A percentile compares a stretch with the other conserved stretches of the same genome.
Evolutionary conservation across 148 eudicot genomes (phyloP).

Genomic region (Dysphania ambrosioides): DNA sequence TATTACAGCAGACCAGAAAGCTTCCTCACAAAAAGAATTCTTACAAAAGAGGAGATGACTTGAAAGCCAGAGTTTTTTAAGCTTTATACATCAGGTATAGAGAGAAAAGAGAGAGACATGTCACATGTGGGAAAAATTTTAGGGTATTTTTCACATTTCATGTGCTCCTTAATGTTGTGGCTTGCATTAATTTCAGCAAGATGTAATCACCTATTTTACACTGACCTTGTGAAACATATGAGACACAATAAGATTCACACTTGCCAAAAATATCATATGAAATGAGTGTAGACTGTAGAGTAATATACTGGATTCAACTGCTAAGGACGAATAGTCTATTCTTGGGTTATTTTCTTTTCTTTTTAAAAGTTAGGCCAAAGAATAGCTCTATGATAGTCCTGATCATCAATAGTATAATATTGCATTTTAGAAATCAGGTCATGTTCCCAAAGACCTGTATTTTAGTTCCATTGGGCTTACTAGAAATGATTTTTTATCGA

Average conservation of each 20-base stretch:
- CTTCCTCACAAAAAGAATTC: neutral
- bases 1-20: neutral
- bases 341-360: neutral
- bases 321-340: no score
- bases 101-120: neutral
- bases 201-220: neutral
- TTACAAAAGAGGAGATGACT: neutral
- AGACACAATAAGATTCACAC: neutral
- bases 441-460: neutral
- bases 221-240: neutral
- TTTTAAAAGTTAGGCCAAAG: neutral
- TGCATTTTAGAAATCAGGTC: neutral
- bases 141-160: neutral
- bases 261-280: neutral
- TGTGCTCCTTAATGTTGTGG: neutral
- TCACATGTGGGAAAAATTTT: neutral
- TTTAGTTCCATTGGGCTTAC: neutral
- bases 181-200: neutral
- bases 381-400: neutral
- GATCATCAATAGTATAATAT: neutral
- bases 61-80: neutral
- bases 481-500: no score
- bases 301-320: neutral
- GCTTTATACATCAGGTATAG: neutral
- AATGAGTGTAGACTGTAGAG: neutral